A percentile compares a stretch with the other conserved stretches of the same genome.
Evolutionary conservation across 441 rosid genomes (phyloP).

Genomic region (Kokia cookei): DNA sequence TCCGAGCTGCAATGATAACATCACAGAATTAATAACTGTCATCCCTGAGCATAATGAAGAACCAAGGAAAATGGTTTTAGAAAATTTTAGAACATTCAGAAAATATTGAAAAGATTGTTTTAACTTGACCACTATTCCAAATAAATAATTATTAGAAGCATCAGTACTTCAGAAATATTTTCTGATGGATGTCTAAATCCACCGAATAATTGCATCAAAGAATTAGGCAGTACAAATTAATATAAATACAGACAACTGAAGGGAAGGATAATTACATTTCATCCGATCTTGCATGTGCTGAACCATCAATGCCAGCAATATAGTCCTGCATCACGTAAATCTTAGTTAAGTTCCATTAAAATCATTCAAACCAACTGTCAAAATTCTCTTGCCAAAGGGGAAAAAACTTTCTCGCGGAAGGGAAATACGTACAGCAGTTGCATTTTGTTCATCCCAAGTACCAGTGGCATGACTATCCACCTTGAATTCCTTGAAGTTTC

Average conservation of each 20-base stretch:
- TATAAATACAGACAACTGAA: not conserved
- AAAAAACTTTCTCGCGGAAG: not conserved
- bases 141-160: not conserved
- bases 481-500: constrained; percentile 85
- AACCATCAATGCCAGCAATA: constrained; percentile 69
- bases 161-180: not conserved
- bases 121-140: not conserved
- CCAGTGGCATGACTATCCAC: constrained; percentile 49
- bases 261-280: constrained; percentile 48
- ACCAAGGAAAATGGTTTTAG: not conserved
- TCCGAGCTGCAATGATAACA: constrained; percentile 59
- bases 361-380: constrained; percentile 1
- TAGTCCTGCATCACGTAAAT: constrained; percentile 54
- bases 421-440: constrained; percentile 51
- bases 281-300: constrained; percentile 49
- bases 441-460: constrained; percentile 77
- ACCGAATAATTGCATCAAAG: not conserved
- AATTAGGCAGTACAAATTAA: not conserved
- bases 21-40: not conserved
- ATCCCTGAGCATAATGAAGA: not conserved
- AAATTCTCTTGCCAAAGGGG: constrained; percentile 4
- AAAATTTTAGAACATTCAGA: not conserved
- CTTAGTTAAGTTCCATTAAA: constrained; percentile 6
- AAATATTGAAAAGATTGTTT: not conserved
- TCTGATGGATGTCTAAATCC: not conserved